These are phyloP conservation scores for Apophysomyces variabilis DNA, from an alignment of 371 early-diverging fungal species.

Conservation along the genomic window DNA sequence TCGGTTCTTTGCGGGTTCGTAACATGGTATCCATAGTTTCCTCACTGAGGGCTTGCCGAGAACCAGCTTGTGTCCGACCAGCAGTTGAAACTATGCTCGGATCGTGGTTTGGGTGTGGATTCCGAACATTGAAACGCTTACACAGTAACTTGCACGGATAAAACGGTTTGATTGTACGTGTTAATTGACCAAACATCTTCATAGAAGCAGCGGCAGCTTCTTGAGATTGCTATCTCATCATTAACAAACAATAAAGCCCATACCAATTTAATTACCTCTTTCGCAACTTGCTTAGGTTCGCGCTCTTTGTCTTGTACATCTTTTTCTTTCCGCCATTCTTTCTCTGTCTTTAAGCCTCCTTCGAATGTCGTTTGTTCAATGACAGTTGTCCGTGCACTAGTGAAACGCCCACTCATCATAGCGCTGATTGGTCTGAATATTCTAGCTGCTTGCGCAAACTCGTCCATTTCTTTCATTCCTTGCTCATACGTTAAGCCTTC, in stretches of 20 bases:
- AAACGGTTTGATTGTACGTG: conserved; percentile 66
- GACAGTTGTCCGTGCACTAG: conserved; percentile 50
- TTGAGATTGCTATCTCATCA: conserved; percentile 42
- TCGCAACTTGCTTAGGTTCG: conserved; percentile 6
- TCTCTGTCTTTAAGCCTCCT: conserved; percentile 60
- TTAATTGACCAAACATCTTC: conserved; percentile 80
- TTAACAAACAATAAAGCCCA: not conserved
- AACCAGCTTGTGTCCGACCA: conserved; percentile 46
- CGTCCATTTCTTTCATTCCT: conserved; percentile 70
- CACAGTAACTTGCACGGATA: conserved; percentile 76
- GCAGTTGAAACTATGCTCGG: conserved; percentile 25
- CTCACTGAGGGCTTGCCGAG: conserved; percentile 57
- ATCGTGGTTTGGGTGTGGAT: conserved; percentile 72
- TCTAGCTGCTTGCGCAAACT: conserved; percentile 84
- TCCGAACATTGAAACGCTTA: conserved; percentile 82
- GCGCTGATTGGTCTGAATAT: conserved; percentile 79
- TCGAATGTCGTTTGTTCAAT: conserved; percentile 44
- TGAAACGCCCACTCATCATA: conserved; percentile 85
- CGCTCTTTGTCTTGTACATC: conserved; percentile 26
- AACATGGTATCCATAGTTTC: conserved; percentile 65
- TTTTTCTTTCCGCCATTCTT: conserved; percentile 48
- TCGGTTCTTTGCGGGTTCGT: conserved; percentile 37
- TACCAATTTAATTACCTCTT: conserved; percentile 19
- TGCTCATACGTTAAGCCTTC: conserved; percentile 60
- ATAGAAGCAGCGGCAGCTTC: conserved; percentile 70